Evolutionary conservation across 2,329 filamentous ascomycete species (phyloP).

Genomic region (Trichoderma sp.): DNA sequence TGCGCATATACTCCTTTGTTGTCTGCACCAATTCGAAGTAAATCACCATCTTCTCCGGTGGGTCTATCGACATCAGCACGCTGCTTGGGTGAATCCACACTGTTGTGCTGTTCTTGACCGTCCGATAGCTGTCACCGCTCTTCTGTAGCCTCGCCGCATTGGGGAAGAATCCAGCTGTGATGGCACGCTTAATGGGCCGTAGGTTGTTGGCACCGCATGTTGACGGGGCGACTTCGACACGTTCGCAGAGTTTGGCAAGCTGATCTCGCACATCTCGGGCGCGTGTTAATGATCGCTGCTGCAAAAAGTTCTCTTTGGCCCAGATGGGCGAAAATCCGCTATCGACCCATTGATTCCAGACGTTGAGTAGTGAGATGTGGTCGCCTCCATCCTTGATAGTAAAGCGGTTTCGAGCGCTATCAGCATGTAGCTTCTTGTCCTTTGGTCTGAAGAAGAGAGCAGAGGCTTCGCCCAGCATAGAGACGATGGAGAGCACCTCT

Average conservation of each 20-base stretch:
- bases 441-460: slow-evolving; percentile 93
- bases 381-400: slow-evolving; percentile 90
- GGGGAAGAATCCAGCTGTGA: slow-evolving; percentile 91
- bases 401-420: slow-evolving; percentile 85
- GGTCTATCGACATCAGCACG: slow-evolving; percentile 76
- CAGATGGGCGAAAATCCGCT: slow-evolving; percentile 85
- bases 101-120: slow-evolving; percentile 84
- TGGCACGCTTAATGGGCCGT: slow-evolving; percentile 76
- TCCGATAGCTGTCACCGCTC: slow-evolving; percentile 84
- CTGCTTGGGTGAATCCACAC: slow-evolving; percentile 91
- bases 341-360: slow-evolving; percentile 96
- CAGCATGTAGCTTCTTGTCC: slow-evolving; percentile 95
- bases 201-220: slow-evolving; percentile 71
- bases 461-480: slow-evolving; percentile 87
- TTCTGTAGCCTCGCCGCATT: slow-evolving; percentile 84
- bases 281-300: slow-evolving; percentile 84
- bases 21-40: slow-evolving; percentile 84
- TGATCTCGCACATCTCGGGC: slow-evolving; percentile 93
- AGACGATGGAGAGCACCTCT: slow-evolving; percentile 89
- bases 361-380: slow-evolving; percentile 82
- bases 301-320: slow-evolving; percentile 90
- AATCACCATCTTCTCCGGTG: slow-evolving; percentile 76
- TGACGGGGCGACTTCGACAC: slow-evolving; percentile 79
- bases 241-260: slow-evolving; percentile 86
- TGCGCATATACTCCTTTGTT: slow-evolving; percentile 90